A percentile compares a stretch with the other conserved stretches of the same genome.
These are phyloP conservation scores for Chenopodium berlandieri DNA, from an alignment of 148 eudicot genomes.

Conservation along the genomic window DNA sequence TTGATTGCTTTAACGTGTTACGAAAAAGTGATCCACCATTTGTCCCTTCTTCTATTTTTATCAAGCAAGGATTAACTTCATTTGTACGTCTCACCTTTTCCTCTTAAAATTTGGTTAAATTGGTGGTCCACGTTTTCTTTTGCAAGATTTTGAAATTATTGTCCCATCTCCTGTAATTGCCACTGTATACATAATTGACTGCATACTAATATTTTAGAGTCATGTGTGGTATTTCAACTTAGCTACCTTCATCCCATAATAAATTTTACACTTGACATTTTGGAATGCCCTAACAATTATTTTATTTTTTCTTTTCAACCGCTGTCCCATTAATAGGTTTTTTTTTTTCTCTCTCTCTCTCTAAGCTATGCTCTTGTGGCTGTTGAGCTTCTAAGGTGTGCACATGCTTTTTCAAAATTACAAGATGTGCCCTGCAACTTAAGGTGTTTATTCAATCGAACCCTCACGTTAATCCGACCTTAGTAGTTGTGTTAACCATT, in stretches of 20 bases:
- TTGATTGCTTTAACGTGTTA: constrained; percentile 90
- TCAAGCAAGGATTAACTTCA: constrained; percentile 84
- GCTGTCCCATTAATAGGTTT: no score
- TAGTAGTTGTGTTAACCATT: no score
- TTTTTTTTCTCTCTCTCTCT: no score
- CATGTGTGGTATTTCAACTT: neutral
- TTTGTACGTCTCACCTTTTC: constrained; percentile 54
- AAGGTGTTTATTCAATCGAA: no score
- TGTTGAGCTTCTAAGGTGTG: no score
- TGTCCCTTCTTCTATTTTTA: constrained; percentile 72
- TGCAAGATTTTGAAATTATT: neutral
- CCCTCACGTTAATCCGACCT: no score
- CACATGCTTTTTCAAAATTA: no score
- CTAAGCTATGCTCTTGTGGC: no score
- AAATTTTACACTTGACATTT: neutral
- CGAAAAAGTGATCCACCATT: constrained; percentile 94
- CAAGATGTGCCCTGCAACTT: no score
- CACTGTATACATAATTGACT: neutral
- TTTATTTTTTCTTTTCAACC: neutral
- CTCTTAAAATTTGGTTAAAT: neutral
- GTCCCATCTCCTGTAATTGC: neutral
- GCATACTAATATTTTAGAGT: neutral
- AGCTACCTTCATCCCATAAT: neutral
- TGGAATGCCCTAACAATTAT: neutral
- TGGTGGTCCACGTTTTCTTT: neutral